Evolutionary conservation across 129 eudicot species (phyloP).

Genomic region (Centella asiatica): DNA sequence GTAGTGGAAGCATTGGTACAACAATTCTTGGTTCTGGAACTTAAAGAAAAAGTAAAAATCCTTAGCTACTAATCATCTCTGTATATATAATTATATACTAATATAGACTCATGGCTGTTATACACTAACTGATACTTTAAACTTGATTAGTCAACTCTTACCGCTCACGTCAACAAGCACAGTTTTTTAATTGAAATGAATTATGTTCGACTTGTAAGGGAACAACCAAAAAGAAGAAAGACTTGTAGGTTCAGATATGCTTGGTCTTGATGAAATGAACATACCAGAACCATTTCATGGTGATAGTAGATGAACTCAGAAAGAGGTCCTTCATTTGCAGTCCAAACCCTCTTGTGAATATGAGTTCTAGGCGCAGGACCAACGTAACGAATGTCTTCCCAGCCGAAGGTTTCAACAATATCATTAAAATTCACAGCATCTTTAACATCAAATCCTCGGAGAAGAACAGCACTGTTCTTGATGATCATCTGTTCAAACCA

Average conservation of each 20-base stretch:
- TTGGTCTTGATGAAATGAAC: conserved; percentile 6
- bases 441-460: conserved; percentile 58
- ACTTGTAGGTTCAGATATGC: too few relatives aligned
- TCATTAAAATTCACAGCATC: conserved; percentile 63
- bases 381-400: conserved; percentile 74
- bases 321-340: conserved; percentile 76
- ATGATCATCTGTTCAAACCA: conserved; percentile 64
- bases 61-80: too few relatives aligned
- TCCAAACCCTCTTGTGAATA: conserved; percentile 58
- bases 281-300: conserved; percentile 79
- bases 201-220: neutral
- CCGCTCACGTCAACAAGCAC: too few relatives aligned
- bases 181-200: too few relatives aligned
- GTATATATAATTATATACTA: too few relatives aligned
- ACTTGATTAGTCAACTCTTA: too few relatives aligned
- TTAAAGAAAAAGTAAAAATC: too few relatives aligned
- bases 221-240: too few relatives aligned
- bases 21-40: too few relatives aligned
- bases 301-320: conserved; percentile 72
- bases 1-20: too few relatives aligned
- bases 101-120: too few relatives aligned
- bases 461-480: conserved; percentile 64
- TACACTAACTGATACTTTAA: too few relatives aligned
- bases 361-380: conserved; percentile 81
- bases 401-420: conserved; percentile 46